A percentile compares a stretch with the other conserved stretches of the same genome.
Evolutionary conservation across 768 basidiomycete genomes (phyloP).

Genomic region (Daedaleopsis sinensis): DNA sequence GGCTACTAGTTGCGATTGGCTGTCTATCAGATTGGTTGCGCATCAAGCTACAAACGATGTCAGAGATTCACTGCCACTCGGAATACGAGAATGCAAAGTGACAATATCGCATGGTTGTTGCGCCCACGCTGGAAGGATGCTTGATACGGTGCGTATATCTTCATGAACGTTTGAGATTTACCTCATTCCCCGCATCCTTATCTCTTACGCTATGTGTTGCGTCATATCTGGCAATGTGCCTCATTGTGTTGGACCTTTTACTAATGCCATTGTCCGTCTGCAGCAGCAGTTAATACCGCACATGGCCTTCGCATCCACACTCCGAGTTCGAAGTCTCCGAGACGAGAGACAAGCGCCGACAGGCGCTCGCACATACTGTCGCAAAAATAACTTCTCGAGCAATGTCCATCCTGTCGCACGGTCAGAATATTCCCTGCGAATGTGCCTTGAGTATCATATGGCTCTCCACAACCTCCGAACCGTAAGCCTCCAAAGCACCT

Average conservation of each 20-base stretch:
- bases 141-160: no score
- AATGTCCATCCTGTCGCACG: neutral
- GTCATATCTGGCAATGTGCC: neutral
- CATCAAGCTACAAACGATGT: no score
- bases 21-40: no score
- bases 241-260: neutral
- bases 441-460: neutral
- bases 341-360: no score
- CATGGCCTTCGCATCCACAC: no score
- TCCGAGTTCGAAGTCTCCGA: no score
- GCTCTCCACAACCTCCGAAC: constrained; percentile 8
- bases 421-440: constrained; percentile 4
- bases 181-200: neutral
- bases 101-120: no score
- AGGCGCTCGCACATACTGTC: no score
- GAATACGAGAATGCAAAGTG: no score
- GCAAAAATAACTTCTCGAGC: neutral
- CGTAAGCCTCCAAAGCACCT: constrained; percentile 4
- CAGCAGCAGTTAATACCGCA: neutral
- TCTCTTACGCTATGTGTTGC: neutral
- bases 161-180: neutral
- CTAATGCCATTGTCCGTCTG: neutral
- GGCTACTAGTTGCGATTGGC: no score
- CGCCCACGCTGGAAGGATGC: no score
- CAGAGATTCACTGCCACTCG: no score